phyloP scores from a whole-genome alignment of 805 yeast species.

The Monosporozyma aquatica region DNA sequence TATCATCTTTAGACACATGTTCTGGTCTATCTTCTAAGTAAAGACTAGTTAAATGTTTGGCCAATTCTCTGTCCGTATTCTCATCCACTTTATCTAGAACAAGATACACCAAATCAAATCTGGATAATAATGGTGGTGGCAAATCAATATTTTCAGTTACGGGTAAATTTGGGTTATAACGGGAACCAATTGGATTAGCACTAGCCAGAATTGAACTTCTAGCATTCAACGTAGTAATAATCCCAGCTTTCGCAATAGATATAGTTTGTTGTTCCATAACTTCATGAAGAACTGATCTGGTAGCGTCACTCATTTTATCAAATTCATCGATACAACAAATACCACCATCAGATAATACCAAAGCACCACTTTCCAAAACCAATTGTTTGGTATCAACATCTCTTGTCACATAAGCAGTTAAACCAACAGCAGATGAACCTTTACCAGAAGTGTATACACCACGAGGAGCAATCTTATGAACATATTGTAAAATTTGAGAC shows the following conservation, averaged over 20 bases:
- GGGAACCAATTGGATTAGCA: conserved; percentile 93
- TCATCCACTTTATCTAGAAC: conserved; percentile 91
- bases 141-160: conserved; percentile 92
- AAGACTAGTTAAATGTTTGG: conserved; percentile 83
- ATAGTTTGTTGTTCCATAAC: conserved; percentile 99
- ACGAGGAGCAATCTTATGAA: conserved; percentile 94
- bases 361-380: conserved; percentile 92
- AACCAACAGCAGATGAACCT: conserved; percentile 98
- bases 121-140: conserved; percentile 90
- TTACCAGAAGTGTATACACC: conserved; percentile 98
- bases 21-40: conserved; percentile 82
- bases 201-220: conserved; percentile 92
- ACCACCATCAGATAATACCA: conserved; percentile 95
- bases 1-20: conserved; percentile 55
- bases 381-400: conserved; percentile 90
- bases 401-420: conserved; percentile 92
- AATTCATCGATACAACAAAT: conserved; percentile 98
- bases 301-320: conserved; percentile 92
- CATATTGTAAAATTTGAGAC: conserved; percentile 88
- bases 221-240: conserved; percentile 92
- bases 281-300: conserved; percentile 92
- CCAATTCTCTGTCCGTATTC: conserved; percentile 71
- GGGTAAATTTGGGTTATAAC: conserved; percentile 90
- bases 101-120: conserved; percentile 90
- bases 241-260: conserved; percentile 96